A percentile compares a stretch with the other conserved stretches of the same genome.
Evolutionary conservation across 768 basidiomycete genomes (phyloP).

Genomic region (Rhizopogon vulgaris): DNA sequence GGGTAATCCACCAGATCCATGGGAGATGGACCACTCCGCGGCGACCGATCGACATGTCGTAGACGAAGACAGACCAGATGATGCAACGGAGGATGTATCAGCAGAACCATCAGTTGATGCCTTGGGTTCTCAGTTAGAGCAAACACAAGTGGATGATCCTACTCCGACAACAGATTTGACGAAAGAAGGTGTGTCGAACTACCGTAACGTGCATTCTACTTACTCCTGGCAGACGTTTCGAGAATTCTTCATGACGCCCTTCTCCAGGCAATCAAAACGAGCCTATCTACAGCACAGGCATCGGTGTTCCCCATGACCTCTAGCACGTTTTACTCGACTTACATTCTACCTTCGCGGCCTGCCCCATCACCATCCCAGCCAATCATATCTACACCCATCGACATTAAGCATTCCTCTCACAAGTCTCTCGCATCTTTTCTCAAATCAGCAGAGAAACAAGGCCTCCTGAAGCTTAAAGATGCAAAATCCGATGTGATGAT

Average conservation of each 20-base stretch:
- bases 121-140: neutral
- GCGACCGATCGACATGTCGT: constrained; percentile 14
- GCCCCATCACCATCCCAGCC: constrained; percentile 31
- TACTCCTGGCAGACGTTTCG: neutral
- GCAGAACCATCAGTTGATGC: neutral
- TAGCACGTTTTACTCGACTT: constrained; percentile 66
- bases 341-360: constrained; percentile 75
- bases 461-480: constrained; percentile 67
- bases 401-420: constrained; percentile 71
- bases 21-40: constrained; percentile 15
- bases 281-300: constrained; percentile 38
- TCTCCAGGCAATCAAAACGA: constrained; percentile 57
- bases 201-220: neutral
- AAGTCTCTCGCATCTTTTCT: constrained; percentile 83
- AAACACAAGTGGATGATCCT: constrained; percentile 35
- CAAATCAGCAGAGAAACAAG: constrained; percentile 69
- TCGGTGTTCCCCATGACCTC: constrained; percentile 71
- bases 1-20: constrained; percentile 13
- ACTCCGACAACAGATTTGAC: neutral
- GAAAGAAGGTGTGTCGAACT: neutral
- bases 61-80: neutral
- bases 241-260: constrained; percentile 58
- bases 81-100: too few relatives aligned
- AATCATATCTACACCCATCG: constrained; percentile 41
- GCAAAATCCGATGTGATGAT: constrained; percentile 46